Evolutionary conservation across 2,329 filamentous ascomycete species (phyloP).

Genomic region (Dissoconium aciculare): DNA sequence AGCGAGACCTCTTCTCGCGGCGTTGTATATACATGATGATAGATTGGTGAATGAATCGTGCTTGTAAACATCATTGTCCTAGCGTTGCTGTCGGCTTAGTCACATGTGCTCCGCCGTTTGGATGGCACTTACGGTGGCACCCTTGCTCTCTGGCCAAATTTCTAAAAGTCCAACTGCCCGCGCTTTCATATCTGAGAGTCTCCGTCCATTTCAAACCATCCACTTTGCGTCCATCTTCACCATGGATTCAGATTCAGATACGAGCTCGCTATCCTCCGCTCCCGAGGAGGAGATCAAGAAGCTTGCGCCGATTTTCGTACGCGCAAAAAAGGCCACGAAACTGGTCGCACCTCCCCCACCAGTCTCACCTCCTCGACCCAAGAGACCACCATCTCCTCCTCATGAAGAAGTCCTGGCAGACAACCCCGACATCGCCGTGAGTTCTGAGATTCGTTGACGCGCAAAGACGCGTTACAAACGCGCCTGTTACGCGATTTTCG

Average conservation of each 20-base stretch:
- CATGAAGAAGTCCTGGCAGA: constrained; percentile 84
- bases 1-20: too few relatives aligned
- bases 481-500: too few relatives aligned
- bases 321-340: constrained; percentile 28
- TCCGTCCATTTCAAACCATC: too few relatives aligned
- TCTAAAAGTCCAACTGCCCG: too few relatives aligned
- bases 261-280: constrained; percentile 44
- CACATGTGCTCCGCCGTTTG: neutral
- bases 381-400: constrained; percentile 72
- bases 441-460: constrained; percentile 31
- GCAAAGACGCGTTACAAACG: constrained; percentile 7
- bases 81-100: constrained; percentile 1
- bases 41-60: too few relatives aligned
- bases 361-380: constrained; percentile 30
- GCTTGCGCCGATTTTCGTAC: constrained; percentile 24
- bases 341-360: constrained; percentile 32
- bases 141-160: constrained; percentile 10
- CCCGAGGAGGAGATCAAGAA: constrained; percentile 41
- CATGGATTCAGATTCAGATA: constrained; percentile 38
- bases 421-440: constrained; percentile 80
- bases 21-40: too few relatives aligned
- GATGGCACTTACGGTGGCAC: constrained; percentile 7
- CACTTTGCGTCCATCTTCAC: constrained; percentile 28
- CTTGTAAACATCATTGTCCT: too few relatives aligned
- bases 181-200: too few relatives aligned